phyloP scores from a whole-genome alignment of 192 early-diverging fungal genomes.

The Coemansia sp. region DNA sequence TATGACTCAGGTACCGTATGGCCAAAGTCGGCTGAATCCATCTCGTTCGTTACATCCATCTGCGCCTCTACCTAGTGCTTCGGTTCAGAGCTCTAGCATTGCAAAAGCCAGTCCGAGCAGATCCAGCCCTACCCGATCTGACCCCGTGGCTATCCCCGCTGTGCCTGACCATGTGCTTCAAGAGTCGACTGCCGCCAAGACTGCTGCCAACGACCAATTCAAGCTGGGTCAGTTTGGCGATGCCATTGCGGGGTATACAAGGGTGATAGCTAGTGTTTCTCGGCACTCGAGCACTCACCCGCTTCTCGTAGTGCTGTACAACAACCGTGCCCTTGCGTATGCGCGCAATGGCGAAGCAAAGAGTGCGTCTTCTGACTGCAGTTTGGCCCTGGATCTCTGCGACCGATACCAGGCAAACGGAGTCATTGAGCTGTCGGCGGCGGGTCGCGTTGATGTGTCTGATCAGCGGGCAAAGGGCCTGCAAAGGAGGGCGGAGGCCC shows the following conservation, averaged over 20 bases:
- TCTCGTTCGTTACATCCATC: neutral
- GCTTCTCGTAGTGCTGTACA: slow-evolving; percentile 64
- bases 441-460: slow-evolving; percentile 27
- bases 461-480: slow-evolving; percentile 75
- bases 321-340: slow-evolving; percentile 80
- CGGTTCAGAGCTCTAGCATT: neutral
- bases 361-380: slow-evolving; percentile 70
- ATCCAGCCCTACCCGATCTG: neutral
- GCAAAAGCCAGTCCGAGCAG: neutral
- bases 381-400: slow-evolving; percentile 39
- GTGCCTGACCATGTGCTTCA: slow-evolving; percentile 18
- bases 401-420: slow-evolving; percentile 32
- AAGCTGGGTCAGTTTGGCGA: slow-evolving; percentile 88
- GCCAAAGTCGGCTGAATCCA: neutral
- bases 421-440: slow-evolving; percentile 14
- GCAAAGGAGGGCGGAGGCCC: slow-evolving; percentile 73
- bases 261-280: slow-evolving; percentile 61
- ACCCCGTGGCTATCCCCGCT: slow-evolving; percentile 13
- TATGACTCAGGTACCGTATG: neutral
- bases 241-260: slow-evolving; percentile 69
- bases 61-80: neutral
- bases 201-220: slow-evolving; percentile 76
- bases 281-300: slow-evolving; percentile 57
- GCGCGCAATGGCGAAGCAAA: slow-evolving; percentile 83
- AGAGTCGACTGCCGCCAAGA: slow-evolving; percentile 42